A percentile compares a stretch with the other conserved stretches of the same genome.
Evolutionary conservation across 208 protist genomes (phyloP).

Genomic region (Trichomonas gallinae): DNA sequence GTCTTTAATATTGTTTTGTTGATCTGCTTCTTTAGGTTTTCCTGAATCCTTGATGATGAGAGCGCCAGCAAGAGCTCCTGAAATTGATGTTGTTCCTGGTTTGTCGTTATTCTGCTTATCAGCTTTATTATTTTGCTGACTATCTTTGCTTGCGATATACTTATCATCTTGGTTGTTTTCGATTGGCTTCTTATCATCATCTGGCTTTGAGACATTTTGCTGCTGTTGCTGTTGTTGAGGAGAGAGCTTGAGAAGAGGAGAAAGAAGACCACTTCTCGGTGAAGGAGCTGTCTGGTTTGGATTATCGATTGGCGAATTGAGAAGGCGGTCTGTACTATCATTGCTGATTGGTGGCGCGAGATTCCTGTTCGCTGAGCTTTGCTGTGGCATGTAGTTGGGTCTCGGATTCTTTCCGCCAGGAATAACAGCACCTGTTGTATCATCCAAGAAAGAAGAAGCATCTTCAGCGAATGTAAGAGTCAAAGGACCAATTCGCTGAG

Average conservation of each 20-base stretch:
- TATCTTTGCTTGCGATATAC: no score
- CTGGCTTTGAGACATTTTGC: background rate
- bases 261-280: background rate
- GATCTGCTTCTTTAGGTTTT: no score
- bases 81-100: no score
- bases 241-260: background rate
- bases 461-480: background rate
- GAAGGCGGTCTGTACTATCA: background rate
- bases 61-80: background rate
- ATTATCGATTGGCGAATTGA: background rate
- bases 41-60: background rate
- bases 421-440: background rate
- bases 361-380: background rate
- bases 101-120: no score
- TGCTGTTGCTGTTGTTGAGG: background rate
- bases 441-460: background rate
- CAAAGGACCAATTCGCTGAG: background rate
- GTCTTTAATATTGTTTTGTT: background rate
- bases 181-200: background rate
- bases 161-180: background rate
- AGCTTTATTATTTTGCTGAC: no score
- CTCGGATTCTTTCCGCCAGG: background rate
- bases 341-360: background rate
- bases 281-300: background rate
- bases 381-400: background rate